phyloP scores from a whole-genome alignment of 2,329 filamentous ascomycete genomes.

The Fusarium pilosicola region DNA sequence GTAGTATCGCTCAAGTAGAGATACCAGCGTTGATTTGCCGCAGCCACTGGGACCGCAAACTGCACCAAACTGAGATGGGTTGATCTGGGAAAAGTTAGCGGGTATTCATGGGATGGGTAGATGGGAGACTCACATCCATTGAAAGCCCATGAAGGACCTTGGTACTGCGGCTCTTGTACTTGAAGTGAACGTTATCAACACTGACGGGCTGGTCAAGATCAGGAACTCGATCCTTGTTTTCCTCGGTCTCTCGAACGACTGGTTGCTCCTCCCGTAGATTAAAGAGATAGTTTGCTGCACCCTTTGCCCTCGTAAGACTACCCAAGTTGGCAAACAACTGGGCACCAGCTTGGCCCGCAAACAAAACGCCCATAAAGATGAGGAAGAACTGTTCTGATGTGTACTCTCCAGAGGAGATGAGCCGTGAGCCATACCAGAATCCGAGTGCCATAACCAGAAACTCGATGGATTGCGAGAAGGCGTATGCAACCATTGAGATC shows the following conservation, averaged over 20 bases:
- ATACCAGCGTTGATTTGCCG: constrained; percentile 69
- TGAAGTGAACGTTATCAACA: constrained; percentile 15
- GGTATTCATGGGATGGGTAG: neutral
- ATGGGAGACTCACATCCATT: neutral
- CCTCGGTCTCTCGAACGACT: constrained; percentile 49
- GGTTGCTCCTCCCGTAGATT: constrained; percentile 50
- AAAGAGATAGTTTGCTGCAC: constrained; percentile 57
- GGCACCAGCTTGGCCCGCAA: constrained; percentile 45
- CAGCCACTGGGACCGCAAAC: constrained; percentile 67
- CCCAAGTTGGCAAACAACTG: constrained; percentile 53
- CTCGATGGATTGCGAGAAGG: constrained; percentile 42
- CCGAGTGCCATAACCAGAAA: constrained; percentile 48
- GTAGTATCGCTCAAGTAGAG: constrained; percentile 59
- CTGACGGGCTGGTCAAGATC: constrained; percentile 24
- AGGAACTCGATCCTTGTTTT: constrained; percentile 46
- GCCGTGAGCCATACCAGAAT: constrained; percentile 48
- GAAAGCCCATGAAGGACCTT: constrained; percentile 15
- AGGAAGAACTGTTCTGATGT: constrained; percentile 53
- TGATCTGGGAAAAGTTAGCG: constrained; percentile 38
- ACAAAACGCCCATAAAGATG: constrained; percentile 55
- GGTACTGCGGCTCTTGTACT: constrained; percentile 10
- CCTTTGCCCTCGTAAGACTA: constrained; percentile 57
- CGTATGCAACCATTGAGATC: constrained; percentile 23
- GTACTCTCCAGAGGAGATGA: constrained; percentile 50
- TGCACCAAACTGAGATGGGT: constrained; percentile 56